Base-by-base conservation (phyloP, 2,329 filamentous ascomycete species). In the Sclerotinia subarctica region DNA sequence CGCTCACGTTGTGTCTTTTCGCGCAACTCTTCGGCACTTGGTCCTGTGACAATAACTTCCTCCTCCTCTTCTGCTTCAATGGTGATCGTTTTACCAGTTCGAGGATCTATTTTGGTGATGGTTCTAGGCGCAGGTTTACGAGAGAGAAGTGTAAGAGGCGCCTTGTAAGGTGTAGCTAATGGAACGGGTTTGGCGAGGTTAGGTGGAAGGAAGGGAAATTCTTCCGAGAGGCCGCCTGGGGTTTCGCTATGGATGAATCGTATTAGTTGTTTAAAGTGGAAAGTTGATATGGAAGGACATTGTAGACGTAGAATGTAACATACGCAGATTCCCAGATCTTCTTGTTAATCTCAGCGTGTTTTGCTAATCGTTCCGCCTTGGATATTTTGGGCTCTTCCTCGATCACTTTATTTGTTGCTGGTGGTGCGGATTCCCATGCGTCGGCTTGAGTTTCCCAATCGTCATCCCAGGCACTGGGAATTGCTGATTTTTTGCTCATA, bases 281-380 rank as follows among this genome's bases (percentile, higher is more conserved):
- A 49, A 44, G 7, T 42, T 7, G 24, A 35, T 8, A 44, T 13
- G 52, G 19, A n/a, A 46, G 24, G n/a, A 35, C 15, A 47, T 6
- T 56, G 32, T 54, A 17, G 46, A 15, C 44, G 29, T 29, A 17
- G 13, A 26, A 29, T 6, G 42, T 56, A 29, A 75, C 87, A 68
- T 87, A 95, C 90, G 94, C 94, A 76, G 93, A 89, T 76, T 95
- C 88, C 94, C 94, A 97, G 67, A 97, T 81, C 78, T 91, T 90
- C 75, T 89, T 88, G 78, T 97, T 96, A 65, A 89, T 85, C 78
- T 97, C 93, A 38, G 86, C 87, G 78, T 98, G 94, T 77, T 90
- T 86, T 17, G 91, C 92, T 70, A 91, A 83, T 53, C 90, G 88
- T 79, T 97, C 90, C 5, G 91, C 88, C 76, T 91, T 93, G 72